Conservation (phyloP, 2,329 filamentous ascomycete species). For the Pseudogymnoascus sp. region DNA sequence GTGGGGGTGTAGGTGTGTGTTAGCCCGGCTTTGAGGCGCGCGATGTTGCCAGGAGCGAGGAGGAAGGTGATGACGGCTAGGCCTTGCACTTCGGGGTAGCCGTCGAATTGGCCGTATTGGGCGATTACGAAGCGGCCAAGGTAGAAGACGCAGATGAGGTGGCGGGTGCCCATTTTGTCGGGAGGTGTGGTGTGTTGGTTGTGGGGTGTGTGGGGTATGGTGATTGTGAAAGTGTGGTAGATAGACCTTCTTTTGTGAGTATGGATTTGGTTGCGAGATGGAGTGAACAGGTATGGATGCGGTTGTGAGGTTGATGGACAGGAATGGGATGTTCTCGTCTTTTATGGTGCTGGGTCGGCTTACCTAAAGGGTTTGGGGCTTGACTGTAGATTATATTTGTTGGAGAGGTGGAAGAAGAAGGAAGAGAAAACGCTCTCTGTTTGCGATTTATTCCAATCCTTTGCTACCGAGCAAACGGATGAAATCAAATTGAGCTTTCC, state of each 20-base stretch:
- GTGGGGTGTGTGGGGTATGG: background rate
- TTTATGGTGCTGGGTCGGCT: background rate
- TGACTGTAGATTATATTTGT: background rate
- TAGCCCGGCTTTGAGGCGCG: constrained; percentile 22
- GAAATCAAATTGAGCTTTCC: background rate
- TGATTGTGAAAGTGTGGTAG: background rate
- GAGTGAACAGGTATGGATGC: background rate
- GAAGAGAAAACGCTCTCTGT: background rate
- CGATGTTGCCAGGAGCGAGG: constrained; percentile 21
- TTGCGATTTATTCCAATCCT: background rate
- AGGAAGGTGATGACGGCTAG: constrained; percentile 24
- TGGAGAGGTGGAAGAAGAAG: background rate
- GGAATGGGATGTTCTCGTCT: background rate
- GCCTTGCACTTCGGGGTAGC: constrained; percentile 25
- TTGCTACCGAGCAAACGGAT: background rate
- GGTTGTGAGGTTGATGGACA: background rate
- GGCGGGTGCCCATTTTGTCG: constrained; percentile 1
- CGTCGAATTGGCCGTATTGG: constrained; percentile 29
- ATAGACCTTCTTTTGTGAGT: background rate
- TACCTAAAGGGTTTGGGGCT: background rate
- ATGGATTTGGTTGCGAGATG: background rate
- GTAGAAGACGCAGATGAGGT: constrained; percentile 9
- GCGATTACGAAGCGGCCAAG: constrained; percentile 17
- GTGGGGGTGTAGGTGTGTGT: constrained; percentile 18
- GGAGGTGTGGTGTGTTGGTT: background rate